Percentiles rank a stretch among this genome's conserved stretches.
These are phyloP conservation scores for Dentiscutata heterogama DNA, from an alignment of 371 early-diverging fungal genomes.

Conservation along the genomic window DNA sequence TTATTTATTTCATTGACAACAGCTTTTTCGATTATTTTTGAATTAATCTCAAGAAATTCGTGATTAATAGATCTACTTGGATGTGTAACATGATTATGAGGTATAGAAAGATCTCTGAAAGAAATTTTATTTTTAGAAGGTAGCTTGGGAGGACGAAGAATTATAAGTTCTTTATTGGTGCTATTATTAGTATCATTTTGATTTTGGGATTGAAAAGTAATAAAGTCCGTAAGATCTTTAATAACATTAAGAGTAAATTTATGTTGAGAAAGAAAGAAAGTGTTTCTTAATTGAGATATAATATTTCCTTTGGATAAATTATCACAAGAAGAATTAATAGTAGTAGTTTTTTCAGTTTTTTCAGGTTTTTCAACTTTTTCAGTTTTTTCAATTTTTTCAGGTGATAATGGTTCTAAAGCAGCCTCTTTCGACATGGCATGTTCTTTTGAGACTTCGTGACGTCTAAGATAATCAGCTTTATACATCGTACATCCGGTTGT, in stretches of 20 bases:
- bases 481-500: background rate
- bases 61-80: background rate
- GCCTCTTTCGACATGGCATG: background rate
- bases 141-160: background rate
- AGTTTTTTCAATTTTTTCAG: background rate
- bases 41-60: background rate
- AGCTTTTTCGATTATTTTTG: background rate
- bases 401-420: background rate
- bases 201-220: background rate
- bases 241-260: background rate
- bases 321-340: too few relatives aligned
- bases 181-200: background rate
- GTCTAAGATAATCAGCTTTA: background rate
- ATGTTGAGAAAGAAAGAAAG: background rate
- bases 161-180: background rate
- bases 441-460: background rate
- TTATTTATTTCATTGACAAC: background rate
- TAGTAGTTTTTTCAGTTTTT: too few relatives aligned
- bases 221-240: background rate
- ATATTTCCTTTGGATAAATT: background rate
- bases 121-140: background rate
- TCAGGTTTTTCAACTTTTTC: background rate
- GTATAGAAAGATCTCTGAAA: background rate
- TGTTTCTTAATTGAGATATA: background rate
- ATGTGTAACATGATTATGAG: background rate